These are phyloP conservation scores for Neophaeococcomyces aloes DNA, from an alignment of 2,329 filamentous ascomycete genomes.

Conservation along the genomic window DNA sequence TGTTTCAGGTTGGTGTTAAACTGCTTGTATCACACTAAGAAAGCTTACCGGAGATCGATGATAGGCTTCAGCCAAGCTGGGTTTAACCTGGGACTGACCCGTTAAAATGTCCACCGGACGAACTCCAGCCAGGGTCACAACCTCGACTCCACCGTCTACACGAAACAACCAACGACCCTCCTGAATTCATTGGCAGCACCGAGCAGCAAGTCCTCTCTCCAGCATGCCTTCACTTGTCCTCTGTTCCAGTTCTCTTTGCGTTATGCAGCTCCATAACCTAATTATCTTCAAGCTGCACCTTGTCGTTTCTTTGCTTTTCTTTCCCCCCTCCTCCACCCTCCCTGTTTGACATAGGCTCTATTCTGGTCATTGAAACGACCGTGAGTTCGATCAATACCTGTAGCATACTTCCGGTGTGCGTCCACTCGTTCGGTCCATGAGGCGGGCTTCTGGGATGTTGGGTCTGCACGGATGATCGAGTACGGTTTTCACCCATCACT, in stretches of 20 bases:
- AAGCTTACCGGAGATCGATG: background rate
- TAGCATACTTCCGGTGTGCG: conserved; percentile 6
- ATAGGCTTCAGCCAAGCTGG: background rate
- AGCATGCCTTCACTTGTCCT: background rate
- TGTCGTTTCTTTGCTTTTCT: background rate
- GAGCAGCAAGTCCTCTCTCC: background rate
- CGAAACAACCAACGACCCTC: conserved; percentile 7
- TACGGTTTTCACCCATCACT: too few relatives aligned
- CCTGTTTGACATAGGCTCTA: conserved; percentile 2
- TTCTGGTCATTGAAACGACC: conserved; percentile 7
- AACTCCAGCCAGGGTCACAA: background rate
- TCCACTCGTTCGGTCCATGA: conserved; percentile 5
- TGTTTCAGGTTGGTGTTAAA: background rate
- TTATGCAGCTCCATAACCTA: background rate
- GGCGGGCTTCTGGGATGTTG: background rate
- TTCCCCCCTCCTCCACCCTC: background rate
- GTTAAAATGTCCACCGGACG: background rate
- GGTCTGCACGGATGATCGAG: too few relatives aligned
- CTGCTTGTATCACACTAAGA: background rate
- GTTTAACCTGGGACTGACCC: background rate
- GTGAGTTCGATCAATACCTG: background rate
- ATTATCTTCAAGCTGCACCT: background rate
- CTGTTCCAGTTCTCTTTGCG: background rate
- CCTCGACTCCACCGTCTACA: background rate
- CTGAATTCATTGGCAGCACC: conserved; percentile 5